A percentile compares a stretch with the other conserved stretches of the same genome.
phyloP scores from a whole-genome alignment of 1,284 basidiomycete species.

The Meripilus lineatus region DNA sequence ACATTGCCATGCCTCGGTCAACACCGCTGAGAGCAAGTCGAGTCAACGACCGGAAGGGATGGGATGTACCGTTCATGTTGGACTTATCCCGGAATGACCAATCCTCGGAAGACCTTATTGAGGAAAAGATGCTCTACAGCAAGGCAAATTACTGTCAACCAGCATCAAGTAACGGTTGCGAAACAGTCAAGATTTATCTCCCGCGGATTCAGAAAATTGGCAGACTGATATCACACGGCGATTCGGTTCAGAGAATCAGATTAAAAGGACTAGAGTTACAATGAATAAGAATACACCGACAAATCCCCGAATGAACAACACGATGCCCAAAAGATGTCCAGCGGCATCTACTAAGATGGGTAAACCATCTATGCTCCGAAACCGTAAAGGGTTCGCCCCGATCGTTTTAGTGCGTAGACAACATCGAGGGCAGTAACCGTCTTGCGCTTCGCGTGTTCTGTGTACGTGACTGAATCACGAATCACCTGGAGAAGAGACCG shows the following conservation, averaged over 20 bases:
- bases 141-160: too few relatives aligned
- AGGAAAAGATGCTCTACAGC: too few relatives aligned
- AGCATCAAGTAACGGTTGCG: too few relatives aligned
- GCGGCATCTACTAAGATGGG: too few relatives aligned
- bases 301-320: conserved; percentile 20
- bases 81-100: too few relatives aligned
- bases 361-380: conserved; percentile 52
- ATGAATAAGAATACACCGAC: conserved; percentile 33
- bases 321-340: conserved; percentile 8
- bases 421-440: conserved; percentile 83
- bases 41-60: conserved; percentile 6
- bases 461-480: conserved; percentile 84
- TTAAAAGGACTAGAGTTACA: conserved; percentile 24
- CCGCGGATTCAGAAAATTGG: too few relatives aligned
- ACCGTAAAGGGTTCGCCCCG: conserved; percentile 75
- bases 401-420: conserved; percentile 81
- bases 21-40: conserved; percentile 1
- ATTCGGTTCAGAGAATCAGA: conserved; percentile 5
- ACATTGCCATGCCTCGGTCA: too few relatives aligned
- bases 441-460: conserved; percentile 86
- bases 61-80: conserved; percentile 8
- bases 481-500: conserved; percentile 40
- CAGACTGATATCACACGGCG: conserved; percentile 18
- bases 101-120: too few relatives aligned
- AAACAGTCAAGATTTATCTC: too few relatives aligned